phyloP scores from a whole-genome alignment of 2,329 filamentous ascomycete genomes.

The Trichothecium roseum region DNA sequence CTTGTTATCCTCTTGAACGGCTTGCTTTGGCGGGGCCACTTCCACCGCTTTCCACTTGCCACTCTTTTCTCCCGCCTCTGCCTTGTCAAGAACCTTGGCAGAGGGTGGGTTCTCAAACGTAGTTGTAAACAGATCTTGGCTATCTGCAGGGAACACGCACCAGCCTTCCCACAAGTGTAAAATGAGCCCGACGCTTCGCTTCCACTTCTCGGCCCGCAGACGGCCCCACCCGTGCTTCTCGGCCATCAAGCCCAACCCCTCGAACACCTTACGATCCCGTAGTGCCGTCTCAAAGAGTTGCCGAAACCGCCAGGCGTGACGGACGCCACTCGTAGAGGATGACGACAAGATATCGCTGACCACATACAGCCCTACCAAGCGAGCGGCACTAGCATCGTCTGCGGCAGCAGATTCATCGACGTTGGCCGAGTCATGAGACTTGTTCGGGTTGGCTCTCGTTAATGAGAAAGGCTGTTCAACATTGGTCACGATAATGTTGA shows the following conservation, averaged over 20 bases:
- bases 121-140: slow-evolving; percentile 59
- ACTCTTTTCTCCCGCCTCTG: slow-evolving; percentile 22
- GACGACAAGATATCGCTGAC: slow-evolving; percentile 69
- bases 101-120: slow-evolving; percentile 62
- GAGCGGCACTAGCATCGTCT: slow-evolving; percentile 58
- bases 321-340: slow-evolving; percentile 63
- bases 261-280: slow-evolving; percentile 59
- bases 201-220: slow-evolving; percentile 76
- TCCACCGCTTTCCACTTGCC: slow-evolving; percentile 43
- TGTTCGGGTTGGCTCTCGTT: slow-evolving; percentile 57
- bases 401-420: slow-evolving; percentile 26
- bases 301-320: slow-evolving; percentile 79
- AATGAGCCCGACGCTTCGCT: slow-evolving; percentile 60
- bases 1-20: neutral
- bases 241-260: slow-evolving; percentile 62
- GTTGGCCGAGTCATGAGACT: slow-evolving; percentile 26
- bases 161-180: slow-evolving; percentile 62
- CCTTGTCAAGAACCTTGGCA: slow-evolving; percentile 16
- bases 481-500: slow-evolving; percentile 79
- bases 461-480: slow-evolving; percentile 66
- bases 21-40: slow-evolving; percentile 8
- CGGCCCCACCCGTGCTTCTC: slow-evolving; percentile 69
- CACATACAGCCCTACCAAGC: slow-evolving; percentile 72
- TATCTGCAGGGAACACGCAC: slow-evolving; percentile 64
- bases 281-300: slow-evolving; percentile 69